A percentile compares a stretch with the other conserved stretches of the same genome.
phyloP scores from a whole-genome alignment of 805 yeast species.

The Tetrapisispora phaffii region DNA sequence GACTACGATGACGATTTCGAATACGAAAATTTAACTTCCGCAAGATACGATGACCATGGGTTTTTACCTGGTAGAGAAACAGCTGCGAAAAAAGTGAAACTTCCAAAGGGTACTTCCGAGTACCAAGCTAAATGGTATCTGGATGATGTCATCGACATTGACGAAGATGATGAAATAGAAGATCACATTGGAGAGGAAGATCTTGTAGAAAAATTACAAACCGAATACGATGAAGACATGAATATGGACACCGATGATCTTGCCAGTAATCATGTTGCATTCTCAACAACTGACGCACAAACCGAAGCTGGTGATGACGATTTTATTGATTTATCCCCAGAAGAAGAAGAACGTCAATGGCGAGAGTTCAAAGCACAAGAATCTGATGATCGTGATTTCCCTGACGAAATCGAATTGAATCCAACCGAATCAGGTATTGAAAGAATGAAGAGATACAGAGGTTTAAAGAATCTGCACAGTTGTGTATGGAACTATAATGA shows the following conservation, averaged over 20 bases:
- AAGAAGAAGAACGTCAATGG: constrained; percentile 76
- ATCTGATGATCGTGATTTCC: constrained; percentile 82
- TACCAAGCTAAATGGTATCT: constrained; percentile 73
- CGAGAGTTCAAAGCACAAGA: constrained; percentile 57
- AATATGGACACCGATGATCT: constrained; percentile 21
- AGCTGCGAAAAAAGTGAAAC: constrained; percentile 29
- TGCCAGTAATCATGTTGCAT: not conserved
- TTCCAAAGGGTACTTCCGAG: constrained; percentile 72
- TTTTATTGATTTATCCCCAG: constrained; percentile 66
- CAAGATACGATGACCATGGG: constrained; percentile 34
- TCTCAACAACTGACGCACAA: constrained; percentile 19
- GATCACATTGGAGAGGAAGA: constrained; percentile 21
- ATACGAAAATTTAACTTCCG: constrained; percentile 25
- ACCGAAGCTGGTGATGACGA: constrained; percentile 45
- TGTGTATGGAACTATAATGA: constrained; percentile 87
- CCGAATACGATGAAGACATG: constrained; percentile 22
- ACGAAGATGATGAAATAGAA: constrained; percentile 22
- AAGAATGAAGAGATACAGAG: constrained; percentile 70
- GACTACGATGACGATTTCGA: constrained; percentile 29
- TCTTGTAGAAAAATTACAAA: constrained; percentile 21
- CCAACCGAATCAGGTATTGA: constrained; percentile 72
- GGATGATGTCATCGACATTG: constrained; percentile 41
- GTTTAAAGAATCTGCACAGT: constrained; percentile 70
- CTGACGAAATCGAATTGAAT: constrained; percentile 83
- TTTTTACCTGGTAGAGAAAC: constrained; percentile 30